Conservation (phyloP, 148 eudicot species). For the Diospyros kaki region DNA sequence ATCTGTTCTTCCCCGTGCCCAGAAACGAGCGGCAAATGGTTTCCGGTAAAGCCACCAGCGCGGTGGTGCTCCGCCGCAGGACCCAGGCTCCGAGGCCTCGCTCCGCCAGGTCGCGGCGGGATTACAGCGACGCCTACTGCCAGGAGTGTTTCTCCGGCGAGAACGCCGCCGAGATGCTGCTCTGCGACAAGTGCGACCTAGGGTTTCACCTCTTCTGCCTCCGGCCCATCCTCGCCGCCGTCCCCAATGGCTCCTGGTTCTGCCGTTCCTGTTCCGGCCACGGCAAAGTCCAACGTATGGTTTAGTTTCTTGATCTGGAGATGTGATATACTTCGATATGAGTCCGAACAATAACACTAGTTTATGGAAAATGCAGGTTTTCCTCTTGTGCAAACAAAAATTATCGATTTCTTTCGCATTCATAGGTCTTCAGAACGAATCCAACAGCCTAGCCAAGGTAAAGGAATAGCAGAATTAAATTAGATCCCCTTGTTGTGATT, state of each 20-base stretch:
- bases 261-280: slow-evolving; percentile 55
- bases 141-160: slow-evolving; percentile 75
- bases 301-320: background rate
- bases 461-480: background rate
- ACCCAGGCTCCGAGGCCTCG: slow-evolving; percentile 44
- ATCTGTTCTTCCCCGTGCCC: too few relatives aligned
- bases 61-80: slow-evolving; percentile 27
- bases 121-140: slow-evolving; percentile 42
- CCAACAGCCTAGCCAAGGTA: slow-evolving; percentile 49
- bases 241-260: slow-evolving; percentile 75
- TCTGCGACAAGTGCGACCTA: slow-evolving; percentile 72
- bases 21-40: slow-evolving; percentile 9
- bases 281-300: slow-evolving; percentile 37
- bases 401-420: slow-evolving; percentile 88
- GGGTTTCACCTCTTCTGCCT: slow-evolving; percentile 87
- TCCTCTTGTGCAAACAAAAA: slow-evolving; percentile 81
- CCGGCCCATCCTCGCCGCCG: slow-evolving; percentile 62
- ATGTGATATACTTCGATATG: background rate
- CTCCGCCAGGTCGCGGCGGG: slow-evolving; percentile 7
- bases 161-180: slow-evolving; percentile 37
- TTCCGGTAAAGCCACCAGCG: background rate
- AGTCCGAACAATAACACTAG: background rate
- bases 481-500: background rate
- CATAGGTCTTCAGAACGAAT: slow-evolving; percentile 43
- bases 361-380: slow-evolving; percentile 37